Conservation (phyloP, 441 rosid genomes). For the Jatropha multifida region DNA sequence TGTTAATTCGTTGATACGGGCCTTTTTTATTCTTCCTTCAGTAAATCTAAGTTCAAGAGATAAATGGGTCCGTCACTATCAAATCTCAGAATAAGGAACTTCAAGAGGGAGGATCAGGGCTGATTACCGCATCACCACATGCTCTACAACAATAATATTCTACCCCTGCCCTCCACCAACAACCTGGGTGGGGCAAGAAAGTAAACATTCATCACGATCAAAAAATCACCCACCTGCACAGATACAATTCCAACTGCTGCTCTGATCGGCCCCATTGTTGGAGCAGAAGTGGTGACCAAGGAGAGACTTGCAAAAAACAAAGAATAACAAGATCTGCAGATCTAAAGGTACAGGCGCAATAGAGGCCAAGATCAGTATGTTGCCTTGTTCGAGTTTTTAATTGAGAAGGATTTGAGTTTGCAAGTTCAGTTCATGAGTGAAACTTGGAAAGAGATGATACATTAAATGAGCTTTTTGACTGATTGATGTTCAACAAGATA, state of each 20-base stretch:
- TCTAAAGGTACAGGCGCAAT: not conserved
- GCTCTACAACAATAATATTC: not conserved
- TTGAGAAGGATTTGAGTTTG: not conserved
- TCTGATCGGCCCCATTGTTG: not conserved
- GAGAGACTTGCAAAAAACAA: too few relatives aligned
- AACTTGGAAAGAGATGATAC: not conserved
- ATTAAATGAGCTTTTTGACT: not conserved
- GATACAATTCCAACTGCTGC: not conserved
- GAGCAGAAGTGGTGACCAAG: not conserved
- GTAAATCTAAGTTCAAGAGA: not conserved
- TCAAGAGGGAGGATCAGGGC: not conserved
- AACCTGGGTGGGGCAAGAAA: not conserved
- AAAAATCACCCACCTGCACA: not conserved
- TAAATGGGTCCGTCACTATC: not conserved
- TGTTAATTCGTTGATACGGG: not conserved
- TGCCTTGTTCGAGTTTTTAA: not conserved
- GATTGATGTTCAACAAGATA: not conserved
- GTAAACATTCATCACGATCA: not conserved
- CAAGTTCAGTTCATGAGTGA: not conserved
- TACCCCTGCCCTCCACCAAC: not conserved
- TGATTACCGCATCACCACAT: not conserved
- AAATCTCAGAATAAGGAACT: not conserved
- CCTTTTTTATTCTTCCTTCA: too few relatives aligned
- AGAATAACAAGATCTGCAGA: not conserved
- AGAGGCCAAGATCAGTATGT: not conserved